Evolutionary conservation across 169 alveolate genomes (phyloP), one percentile per base, ranked within the genome.

Genomic region (Theileria orientalis): DNA sequence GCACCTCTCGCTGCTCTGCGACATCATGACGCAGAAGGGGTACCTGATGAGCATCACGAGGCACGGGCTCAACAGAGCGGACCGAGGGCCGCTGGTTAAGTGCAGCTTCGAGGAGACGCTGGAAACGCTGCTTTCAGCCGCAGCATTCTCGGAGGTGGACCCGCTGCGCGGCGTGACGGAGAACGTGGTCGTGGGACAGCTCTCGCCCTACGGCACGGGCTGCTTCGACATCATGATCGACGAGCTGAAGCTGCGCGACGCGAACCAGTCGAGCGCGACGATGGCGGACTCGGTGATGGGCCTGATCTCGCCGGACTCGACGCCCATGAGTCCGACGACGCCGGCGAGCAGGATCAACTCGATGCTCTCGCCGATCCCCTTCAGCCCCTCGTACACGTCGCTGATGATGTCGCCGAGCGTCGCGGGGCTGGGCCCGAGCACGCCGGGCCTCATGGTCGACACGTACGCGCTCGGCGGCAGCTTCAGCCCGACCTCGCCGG

Each of bases 11-110:
- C 91, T 97, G 52, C 92, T 98, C 69, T 97, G 99, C 80, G 99
- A 98, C 87, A 94, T 96, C 62, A 98, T 98, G 99, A 97, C 99
- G 60, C 99, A 97, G 57, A 96, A 98, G 86, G 99, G 99, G 41
- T 92, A 94, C 73, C 84, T 98, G 32, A 98, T 98, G 95, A 93
- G 99, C n/a, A 97, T 98, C 57, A 98, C 99, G 7, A 94, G 99
- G 63, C 99, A 98, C 90, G 99, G 99, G 0, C 94, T 98, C 57
- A 98, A 98, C 87, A 92, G 99, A 76, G 96, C 97, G 19, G 99
- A 97, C 83, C 86, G 95, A 56, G 99, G 99, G 27, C 99, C 99
- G 7, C 86, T 98, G 75, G 94, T 97, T 87, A 98, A 97, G 83
- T 96, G 99, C 71, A 93, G 98, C 54, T 98, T 98, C 84, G 99